phyloP scores from a whole-genome alignment of 768 basidiomycete species.

The Kwoniella newhampshirensis region DNA sequence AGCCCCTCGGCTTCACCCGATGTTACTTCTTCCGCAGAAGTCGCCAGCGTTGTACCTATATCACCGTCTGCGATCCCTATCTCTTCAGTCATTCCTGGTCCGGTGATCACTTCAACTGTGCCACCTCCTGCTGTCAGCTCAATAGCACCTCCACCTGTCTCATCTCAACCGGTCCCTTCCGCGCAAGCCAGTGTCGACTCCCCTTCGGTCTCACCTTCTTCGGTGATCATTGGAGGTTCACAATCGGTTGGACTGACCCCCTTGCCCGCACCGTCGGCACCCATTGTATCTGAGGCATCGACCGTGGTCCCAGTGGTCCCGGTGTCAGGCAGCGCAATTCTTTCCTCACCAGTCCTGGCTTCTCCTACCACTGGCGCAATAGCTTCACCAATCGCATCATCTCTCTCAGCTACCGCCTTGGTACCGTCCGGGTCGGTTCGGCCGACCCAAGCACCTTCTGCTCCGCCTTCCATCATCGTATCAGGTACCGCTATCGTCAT shows the following conservation, averaged over 20 bases:
- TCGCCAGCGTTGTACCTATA: not conserved
- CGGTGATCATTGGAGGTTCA: too few species aligned
- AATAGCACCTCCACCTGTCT: not conserved
- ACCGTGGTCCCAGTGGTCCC: too few species aligned
- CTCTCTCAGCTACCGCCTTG: not conserved
- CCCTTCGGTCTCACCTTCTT: not conserved
- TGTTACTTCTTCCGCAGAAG: not conserved
- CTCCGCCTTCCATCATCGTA: not conserved
- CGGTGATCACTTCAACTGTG: not conserved
- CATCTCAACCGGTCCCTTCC: not conserved
- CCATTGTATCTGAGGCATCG: not conserved
- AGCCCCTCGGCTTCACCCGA: not conserved
- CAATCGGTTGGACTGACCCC: not conserved
- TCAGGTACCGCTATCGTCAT: not conserved
- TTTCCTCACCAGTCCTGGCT: not conserved
- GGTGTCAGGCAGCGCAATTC: not conserved
- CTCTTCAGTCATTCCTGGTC: not conserved
- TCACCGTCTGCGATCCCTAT: not conserved
- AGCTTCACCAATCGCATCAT: not conserved
- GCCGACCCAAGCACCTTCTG: not conserved
- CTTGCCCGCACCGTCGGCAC: not conserved
- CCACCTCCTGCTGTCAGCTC: not conserved
- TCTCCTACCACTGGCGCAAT: not conserved
- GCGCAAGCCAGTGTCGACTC: not conserved
- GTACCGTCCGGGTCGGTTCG: not conserved